These are phyloP conservation scores for Enterocytospora artemiae DNA, from an alignment of 371 early-diverging fungal species.

Conservation along the genomic window DNA sequence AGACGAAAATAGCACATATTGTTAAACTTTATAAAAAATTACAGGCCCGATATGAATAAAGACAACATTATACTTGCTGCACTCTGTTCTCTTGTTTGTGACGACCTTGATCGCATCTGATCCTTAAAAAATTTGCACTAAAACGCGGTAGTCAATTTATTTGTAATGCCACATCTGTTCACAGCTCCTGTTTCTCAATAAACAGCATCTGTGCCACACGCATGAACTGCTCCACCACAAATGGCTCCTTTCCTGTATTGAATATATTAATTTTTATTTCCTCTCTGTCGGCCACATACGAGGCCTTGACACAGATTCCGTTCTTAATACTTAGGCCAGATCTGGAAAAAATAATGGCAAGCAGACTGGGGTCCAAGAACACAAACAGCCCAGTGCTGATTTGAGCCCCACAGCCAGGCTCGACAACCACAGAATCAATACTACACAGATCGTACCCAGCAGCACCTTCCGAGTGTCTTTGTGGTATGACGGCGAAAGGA, in stretches of 20 bases:
- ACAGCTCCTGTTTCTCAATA: slow-evolving; percentile 8
- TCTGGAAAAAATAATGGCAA: slow-evolving; percentile 35
- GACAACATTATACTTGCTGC: no score
- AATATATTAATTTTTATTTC: slow-evolving; percentile 34
- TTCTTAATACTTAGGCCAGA: slow-evolving; percentile 43
- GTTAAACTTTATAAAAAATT: not conserved
- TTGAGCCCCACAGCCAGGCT: slow-evolving; percentile 4
- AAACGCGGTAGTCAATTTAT: no score
- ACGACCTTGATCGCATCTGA: no score
- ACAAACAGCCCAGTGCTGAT: slow-evolving; percentile 38
- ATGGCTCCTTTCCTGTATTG: slow-evolving; percentile 23
- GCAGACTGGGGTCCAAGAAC: slow-evolving; percentile 2
- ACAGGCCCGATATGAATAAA: no score
- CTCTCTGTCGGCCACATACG: slow-evolving; percentile 16
- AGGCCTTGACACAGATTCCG: slow-evolving; percentile 19
- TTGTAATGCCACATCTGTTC: not conserved
- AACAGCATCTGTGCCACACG: slow-evolving; percentile 49
- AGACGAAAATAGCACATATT: not conserved
- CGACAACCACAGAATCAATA: slow-evolving; percentile 22
- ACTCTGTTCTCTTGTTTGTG: no score
- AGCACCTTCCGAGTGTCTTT: slow-evolving; percentile 42
- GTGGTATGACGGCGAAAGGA: slow-evolving; percentile 28
- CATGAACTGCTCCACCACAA: slow-evolving; percentile 15
- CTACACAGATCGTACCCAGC: slow-evolving; percentile 48
- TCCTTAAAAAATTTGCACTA: no score